Percentiles rank a stretch among this genome's conserved stretches.
Conservation (phyloP, 768 basidiomycete species). For the Lyophyllum decastes region DNA sequence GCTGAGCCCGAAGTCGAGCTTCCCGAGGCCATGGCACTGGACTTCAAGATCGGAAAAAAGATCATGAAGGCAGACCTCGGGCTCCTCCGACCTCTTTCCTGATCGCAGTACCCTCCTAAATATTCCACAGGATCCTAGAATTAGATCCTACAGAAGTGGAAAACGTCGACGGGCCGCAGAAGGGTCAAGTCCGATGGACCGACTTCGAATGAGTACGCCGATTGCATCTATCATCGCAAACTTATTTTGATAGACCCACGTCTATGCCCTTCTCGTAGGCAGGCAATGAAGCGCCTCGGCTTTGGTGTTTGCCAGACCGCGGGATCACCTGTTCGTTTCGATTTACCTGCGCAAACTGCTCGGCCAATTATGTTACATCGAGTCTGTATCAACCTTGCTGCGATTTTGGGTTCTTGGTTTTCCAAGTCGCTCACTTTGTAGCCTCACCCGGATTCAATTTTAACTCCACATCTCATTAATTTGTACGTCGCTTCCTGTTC, state of each 20-base stretch:
- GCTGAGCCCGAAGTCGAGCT: neutral
- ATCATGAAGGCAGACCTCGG: neutral
- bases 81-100: too few relatives aligned
- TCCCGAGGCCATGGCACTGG: neutral
- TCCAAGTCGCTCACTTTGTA: neutral
- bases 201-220: neutral
- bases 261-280: neutral
- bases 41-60: neutral
- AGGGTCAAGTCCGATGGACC: neutral
- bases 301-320: neutral
- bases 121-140: neutral
- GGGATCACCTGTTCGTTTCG: neutral
- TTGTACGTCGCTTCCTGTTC: neutral
- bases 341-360: neutral
- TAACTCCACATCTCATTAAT: neutral
- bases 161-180: neutral
- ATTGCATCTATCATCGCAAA: neutral
- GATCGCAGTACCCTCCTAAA: too few relatives aligned
- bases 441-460: neutral
- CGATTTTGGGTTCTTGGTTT: neutral
- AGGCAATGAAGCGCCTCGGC: neutral
- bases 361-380: neutral
- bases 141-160: neutral
- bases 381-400: neutral
- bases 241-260: neutral